Base-by-base conservation (phyloP, 2,329 filamentous ascomycete species). In the Curvularia spicifera region DNA sequence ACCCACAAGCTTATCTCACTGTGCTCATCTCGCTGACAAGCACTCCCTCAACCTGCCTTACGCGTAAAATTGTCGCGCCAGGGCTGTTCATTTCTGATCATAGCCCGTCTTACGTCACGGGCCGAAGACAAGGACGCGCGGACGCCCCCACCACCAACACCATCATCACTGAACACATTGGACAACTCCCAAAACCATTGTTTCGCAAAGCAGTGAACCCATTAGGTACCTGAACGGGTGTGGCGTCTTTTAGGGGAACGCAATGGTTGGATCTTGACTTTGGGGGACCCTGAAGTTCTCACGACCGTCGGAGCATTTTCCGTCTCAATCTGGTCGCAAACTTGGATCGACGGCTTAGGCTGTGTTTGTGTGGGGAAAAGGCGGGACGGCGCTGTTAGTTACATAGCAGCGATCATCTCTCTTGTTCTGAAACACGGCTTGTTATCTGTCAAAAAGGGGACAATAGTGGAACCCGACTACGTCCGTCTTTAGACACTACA, bases 81-180 rank as follows among this genome's bases (percentile, higher is more conserved):
- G 45, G 39, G 45, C 33, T 24, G 26, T 31, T 54, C 51, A 49
- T 33, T 24, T 26, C 22, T 26, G 20, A 35, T 40, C 24, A 51
- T 54, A 37, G 37, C 35, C 18, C 10, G 33, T 57, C 45, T 46
- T 44, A 58, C 56, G 51, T 58, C 51, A 58, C 56, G 51, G 46
- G 29, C 56, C 51, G 45, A 55, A 39, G 37, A 42, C 22, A 46
- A 50, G 22, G 26, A 58, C 56, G 56, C 56, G 56, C 56, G 56
- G 54, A 49, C 28, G 10, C 31, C 39, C 48, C 51, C 56, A 28
- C 26, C 22, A 24, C 22, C 22, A 24, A 4, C 22, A 4, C 22
- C 22, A 24, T 24, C 22, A 24, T 24, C 22, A 24, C 4, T 24
- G 4, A 24, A 24, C 3, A 24, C 22, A 24, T 4, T 24, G 22